Conservation (phyloP, 2,329 filamentous ascomycete genomes). For the Phoma sp. region DNA sequence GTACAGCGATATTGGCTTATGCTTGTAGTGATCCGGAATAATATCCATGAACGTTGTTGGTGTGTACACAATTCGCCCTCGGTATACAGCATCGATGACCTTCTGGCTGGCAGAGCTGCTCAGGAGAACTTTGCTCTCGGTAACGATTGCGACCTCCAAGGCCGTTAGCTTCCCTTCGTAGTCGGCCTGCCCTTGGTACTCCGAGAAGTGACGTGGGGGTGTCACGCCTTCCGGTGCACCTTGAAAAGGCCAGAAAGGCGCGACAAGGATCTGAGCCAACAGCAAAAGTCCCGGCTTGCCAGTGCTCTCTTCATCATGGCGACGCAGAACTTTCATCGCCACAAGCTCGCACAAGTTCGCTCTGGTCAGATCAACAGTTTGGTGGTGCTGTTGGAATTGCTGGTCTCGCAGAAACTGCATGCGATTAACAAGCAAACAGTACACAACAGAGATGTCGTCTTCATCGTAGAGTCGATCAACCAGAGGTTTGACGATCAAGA, state of each 20-base stretch:
- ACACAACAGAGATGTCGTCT: constrained; percentile 82
- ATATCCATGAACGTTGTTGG: constrained; percentile 83
- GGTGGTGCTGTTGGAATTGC: constrained; percentile 74
- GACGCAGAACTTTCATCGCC: constrained; percentile 76
- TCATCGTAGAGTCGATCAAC: constrained; percentile 84
- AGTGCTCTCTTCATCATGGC: constrained; percentile 78
- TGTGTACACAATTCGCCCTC: constrained; percentile 80
- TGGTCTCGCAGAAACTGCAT: constrained; percentile 81
- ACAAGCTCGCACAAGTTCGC: constrained; percentile 81
- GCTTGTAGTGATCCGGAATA: constrained; percentile 84
- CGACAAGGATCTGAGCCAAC: constrained; percentile 79
- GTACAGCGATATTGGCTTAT: constrained; percentile 80
- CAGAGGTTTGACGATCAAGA: constrained; percentile 77
- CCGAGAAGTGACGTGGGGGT: constrained; percentile 58
- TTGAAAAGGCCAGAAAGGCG: constrained; percentile 85
- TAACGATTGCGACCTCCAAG: constrained; percentile 82
- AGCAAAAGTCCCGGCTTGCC: constrained; percentile 73
- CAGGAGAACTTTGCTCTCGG: constrained; percentile 79
- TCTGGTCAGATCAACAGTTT: constrained; percentile 80
- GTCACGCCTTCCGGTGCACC: constrained; percentile 74
- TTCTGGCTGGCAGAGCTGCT: constrained; percentile 79
- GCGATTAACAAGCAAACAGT: constrained; percentile 82
- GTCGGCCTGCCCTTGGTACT: constrained; percentile 53
- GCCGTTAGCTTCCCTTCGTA: constrained; percentile 71
- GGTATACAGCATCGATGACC: constrained; percentile 82